Evolutionary conservation across 805 yeast species (phyloP).

Genomic region (Candida railenensis): DNA sequence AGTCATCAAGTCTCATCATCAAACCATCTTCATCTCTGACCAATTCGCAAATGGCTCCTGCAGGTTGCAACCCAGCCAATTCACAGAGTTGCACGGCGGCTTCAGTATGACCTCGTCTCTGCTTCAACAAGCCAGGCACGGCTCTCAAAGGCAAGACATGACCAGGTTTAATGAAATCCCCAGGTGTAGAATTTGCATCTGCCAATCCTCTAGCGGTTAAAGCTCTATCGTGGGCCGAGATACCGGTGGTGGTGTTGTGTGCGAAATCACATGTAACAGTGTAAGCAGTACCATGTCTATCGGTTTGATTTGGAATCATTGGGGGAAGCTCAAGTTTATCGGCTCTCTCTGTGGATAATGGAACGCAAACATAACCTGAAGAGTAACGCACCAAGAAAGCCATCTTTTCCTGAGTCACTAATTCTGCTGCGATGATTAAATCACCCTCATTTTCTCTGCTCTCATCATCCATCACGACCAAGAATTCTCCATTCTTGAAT

Average conservation of each 20-base stretch:
- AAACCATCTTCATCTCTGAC: constrained; percentile 91
- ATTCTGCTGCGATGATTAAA: constrained; percentile 87
- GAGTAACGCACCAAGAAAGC: constrained; percentile 88
- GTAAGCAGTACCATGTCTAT: constrained; percentile 95
- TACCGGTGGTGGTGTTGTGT: constrained; percentile 95
- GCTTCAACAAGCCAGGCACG: constrained; percentile 73
- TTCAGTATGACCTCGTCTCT: constrained; percentile 95
- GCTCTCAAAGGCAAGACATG: constrained; percentile 94
- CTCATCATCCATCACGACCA: constrained; percentile 97
- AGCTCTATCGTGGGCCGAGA: constrained; percentile 91
- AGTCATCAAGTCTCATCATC: constrained; percentile 93
- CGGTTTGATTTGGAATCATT: constrained; percentile 63
- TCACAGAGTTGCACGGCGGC: constrained; percentile 88
- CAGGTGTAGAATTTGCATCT: constrained; percentile 50
- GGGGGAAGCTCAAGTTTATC: constrained; percentile 77
- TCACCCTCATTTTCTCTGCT: constrained; percentile 97
- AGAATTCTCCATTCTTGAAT: constrained; percentile 72
- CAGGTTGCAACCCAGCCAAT: constrained; percentile 77
- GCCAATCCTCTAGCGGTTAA: constrained; percentile 76
- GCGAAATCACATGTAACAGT: constrained; percentile 86
- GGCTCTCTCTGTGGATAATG: constrained; percentile 74
- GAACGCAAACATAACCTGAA: constrained; percentile 93
- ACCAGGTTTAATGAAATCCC: constrained; percentile 86
- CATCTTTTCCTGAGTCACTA: constrained; percentile 78
- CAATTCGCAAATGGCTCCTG: constrained; percentile 89